A percentile compares a stretch with the other conserved stretches of the same genome.
Conservation (phyloP, 2,329 filamentous ascomycete species). For the Emericellopsis atlantica region DNA sequence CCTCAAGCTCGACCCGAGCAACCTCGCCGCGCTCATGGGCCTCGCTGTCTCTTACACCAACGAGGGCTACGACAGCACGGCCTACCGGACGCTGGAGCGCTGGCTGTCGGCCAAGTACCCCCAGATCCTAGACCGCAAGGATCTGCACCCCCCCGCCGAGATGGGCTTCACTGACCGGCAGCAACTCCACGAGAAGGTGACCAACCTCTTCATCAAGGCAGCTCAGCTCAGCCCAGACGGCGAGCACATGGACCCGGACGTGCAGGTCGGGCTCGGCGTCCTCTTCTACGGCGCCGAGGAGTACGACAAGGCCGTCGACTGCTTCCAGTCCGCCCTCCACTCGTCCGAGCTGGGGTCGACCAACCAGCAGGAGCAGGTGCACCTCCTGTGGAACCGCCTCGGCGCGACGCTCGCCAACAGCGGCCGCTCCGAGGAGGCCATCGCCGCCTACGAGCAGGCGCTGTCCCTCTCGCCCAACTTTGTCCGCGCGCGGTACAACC, state of each 20-base stretch:
- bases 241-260: constrained; percentile 94
- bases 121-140: constrained; percentile 57
- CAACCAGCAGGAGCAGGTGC: constrained; percentile 77
- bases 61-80: constrained; percentile 94
- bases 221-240: constrained; percentile 86
- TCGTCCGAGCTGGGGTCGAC: constrained; percentile 72
- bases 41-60: constrained; percentile 96
- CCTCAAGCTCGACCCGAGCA: constrained; percentile 74
- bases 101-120: constrained; percentile 97
- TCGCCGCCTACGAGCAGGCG: constrained; percentile 90
- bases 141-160: constrained; percentile 65
- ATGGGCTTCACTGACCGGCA: constrained; percentile 91
- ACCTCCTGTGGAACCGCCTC: constrained; percentile 93
- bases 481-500: constrained; percentile 90
- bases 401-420: constrained; percentile 94
- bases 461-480: constrained; percentile 88
- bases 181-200: constrained; percentile 80
- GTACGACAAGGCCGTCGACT: constrained; percentile 97
- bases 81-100: constrained; percentile 89
- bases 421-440: constrained; percentile 87
- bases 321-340: constrained; percentile 84
- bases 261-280: constrained; percentile 92
- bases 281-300: constrained; percentile 97
- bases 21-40: constrained; percentile 85
- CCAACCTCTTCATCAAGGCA: constrained; percentile 79